Base-by-base conservation (phyloP, 441 rosid species). In the Bruguiera hainesii region DNA sequence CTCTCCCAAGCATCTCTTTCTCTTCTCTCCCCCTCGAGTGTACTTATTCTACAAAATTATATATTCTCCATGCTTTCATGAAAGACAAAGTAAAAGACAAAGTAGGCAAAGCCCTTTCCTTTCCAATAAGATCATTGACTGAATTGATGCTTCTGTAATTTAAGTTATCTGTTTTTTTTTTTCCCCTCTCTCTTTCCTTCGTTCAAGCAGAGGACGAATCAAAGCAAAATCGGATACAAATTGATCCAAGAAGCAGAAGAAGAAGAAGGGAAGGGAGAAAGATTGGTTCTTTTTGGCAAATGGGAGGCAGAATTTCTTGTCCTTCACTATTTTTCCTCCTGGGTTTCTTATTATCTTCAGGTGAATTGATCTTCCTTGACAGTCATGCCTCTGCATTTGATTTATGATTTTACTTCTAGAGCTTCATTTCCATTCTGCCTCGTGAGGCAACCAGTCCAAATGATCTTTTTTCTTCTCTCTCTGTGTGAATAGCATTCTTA, bases 281-380 rank as follows among this genome's bases (percentile, higher is more conserved):
- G 25, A 61, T 31, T 26, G 9, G 23, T 9, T 55, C 73, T 48
- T 53, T 31, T 21, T 53, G 42, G 64, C 75, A 65, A 20, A 85
- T 85, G 88, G 86, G 70, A 64, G 35, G 70, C 68, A 68, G 61
- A 62, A 49, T 46, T 53, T 57, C 63, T 58, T 67, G 50, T 58
- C 67, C 19, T 71, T 51, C 50, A 16, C 5, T 68, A 35, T 56
- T 79, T 70, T 76, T 81, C 50, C 56, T 86, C 9, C 25, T 75
- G 61, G 70, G 49, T 64, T 73, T 80, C 66, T 61, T 76, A 59
- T 67, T 73, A 37, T 69, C 61, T 50, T 79, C 84, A 81, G 88
- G 88, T 82, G 51, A 76, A 0, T 20, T 29, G 10, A 39, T 62
- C 16, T 60, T 13, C 29, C 21, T 3, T 46, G 15, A 26, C 30